These are phyloP conservation scores for Volvox africanus DNA, from an alignment of 139 green algal genomes.

Conservation along the genomic window DNA sequence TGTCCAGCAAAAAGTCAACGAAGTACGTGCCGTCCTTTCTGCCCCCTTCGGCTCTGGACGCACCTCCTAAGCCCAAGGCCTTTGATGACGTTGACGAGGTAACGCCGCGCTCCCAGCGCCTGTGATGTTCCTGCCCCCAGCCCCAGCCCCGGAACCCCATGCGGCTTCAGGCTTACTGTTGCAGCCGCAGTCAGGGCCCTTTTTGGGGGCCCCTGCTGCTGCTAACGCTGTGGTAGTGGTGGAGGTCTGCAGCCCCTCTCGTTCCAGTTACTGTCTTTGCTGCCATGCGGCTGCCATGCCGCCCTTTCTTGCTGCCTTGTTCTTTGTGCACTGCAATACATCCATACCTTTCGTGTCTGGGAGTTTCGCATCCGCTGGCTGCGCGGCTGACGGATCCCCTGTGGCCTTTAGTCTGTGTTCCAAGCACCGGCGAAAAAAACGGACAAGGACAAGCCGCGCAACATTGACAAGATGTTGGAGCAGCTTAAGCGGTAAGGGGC, in stretches of 20 bases:
- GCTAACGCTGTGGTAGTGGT: no score
- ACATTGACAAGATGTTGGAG: slow-evolving; percentile 94
- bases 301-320: no score
- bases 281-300: no score
- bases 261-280: no score
- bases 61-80: slow-evolving; percentile 55
- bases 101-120: neutral
- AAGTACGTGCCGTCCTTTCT: slow-evolving; percentile 87
- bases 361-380: neutral
- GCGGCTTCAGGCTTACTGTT: neutral
- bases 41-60: slow-evolving; percentile 66
- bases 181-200: neutral
- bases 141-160: no score
- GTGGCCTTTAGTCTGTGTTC: slow-evolving; percentile 62
- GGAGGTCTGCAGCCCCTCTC: no score
- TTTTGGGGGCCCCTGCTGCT: no score
- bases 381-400: neutral
- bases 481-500: slow-evolving; percentile 85
- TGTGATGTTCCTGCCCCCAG: neutral
- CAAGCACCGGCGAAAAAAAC: slow-evolving; percentile 61
- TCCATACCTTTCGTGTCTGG: no score
- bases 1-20: slow-evolving; percentile 36
- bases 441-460: slow-evolving; percentile 78
- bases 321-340: no score
- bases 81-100: slow-evolving; percentile 52